Evolutionary conservation across 257 asterid species (phyloP), one percentile per base, ranked within the genome.

Genomic region (Verbascum thapsus): DNA sequence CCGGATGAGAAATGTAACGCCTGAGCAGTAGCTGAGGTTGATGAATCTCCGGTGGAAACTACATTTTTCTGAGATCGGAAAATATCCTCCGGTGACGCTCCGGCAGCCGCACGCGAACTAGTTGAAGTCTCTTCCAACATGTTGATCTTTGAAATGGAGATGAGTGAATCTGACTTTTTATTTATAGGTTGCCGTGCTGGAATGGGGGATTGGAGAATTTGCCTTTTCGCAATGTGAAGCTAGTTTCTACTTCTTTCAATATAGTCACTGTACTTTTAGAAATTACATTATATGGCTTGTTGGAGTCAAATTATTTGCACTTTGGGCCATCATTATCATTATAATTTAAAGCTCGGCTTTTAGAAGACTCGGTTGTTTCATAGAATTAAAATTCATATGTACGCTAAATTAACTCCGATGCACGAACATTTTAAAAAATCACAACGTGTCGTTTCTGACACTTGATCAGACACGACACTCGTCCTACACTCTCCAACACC

Each of bases 1-100:
- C 96, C 99, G 23, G 97, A 94, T 2, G 97, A 87, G 78, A 94
- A 89, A 66, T 76, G 84, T 60, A 85, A 57, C 20, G 76, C 75
- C 71, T 76, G 83, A 8, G 84, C 72, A 65, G 83, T 47, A 35
- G 72, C 66, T 0, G 81, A 42, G 5, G 63, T 38, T 58, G 81
- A 71, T 9, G 78, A 10, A 16, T 69, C 64, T 12, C 64, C 74
- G 61, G 61, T 35, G 15, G 66, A 58, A 9, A 37, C 62, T 56
- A 64, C 39, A 18, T 41, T 61, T 0, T 54, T 16, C 48, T 64
- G 50, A 18, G 78, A 47, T n/a, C 64, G 76, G 74, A 67, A 47
- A 30, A 69, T 30, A 5, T 66, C 82, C 67, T 65, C 78, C 77
- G 70, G 38, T 56, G 76, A 42, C 22, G 76, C 49, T 67, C 81